These are phyloP conservation scores for Fomitopsis palustris DNA, from an alignment of 1,284 basidiomycete genomes.

Conservation along the genomic window DNA sequence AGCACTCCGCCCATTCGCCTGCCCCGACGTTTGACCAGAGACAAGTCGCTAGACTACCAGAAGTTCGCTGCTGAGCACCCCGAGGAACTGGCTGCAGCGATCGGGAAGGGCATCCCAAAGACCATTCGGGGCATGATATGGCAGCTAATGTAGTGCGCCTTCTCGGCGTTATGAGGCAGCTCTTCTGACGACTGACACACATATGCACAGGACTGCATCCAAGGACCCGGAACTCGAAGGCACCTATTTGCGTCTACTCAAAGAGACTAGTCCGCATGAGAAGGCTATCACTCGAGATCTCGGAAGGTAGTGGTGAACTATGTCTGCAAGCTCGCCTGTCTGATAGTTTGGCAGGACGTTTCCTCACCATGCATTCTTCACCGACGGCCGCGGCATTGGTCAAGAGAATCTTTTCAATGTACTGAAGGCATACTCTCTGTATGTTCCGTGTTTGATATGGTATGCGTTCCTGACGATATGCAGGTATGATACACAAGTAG, in stretches of 20 bases:
- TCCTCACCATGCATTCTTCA: conserved; percentile 97
- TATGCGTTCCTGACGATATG: conserved; percentile 12
- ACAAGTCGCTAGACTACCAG: conserved; percentile 67
- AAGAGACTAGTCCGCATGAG: conserved; percentile 84
- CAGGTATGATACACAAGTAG: conserved; percentile 91
- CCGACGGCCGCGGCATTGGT: conserved; percentile 86
- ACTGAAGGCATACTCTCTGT: conserved; percentile 94
- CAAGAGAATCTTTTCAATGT: conserved; percentile 98
- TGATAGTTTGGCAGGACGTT: conserved; percentile 66
- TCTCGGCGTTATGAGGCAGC: conserved; percentile 5
- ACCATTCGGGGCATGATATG: conserved; percentile 92
- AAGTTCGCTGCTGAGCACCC: conserved; percentile 75
- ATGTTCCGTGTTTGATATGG: conserved; percentile 25
- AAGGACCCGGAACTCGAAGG: conserved; percentile 88
- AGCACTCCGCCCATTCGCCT: conserved; percentile 13
- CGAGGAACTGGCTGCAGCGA: conserved; percentile 82
- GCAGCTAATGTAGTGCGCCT: conserved; percentile 83
- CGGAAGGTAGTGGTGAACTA: conserved; percentile 52
- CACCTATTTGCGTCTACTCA: conserved; percentile 82
- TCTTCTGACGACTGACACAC: conserved; percentile 7
- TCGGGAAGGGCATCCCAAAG: conserved; percentile 88
- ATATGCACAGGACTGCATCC: conserved; percentile 65
- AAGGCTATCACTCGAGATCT: conserved; percentile 93
- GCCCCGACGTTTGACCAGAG: not conserved
- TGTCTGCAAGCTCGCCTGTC: not conserved